Conservation (phyloP, 2,329 filamentous ascomycete genomes). For the Cadophora sp. region DNA sequence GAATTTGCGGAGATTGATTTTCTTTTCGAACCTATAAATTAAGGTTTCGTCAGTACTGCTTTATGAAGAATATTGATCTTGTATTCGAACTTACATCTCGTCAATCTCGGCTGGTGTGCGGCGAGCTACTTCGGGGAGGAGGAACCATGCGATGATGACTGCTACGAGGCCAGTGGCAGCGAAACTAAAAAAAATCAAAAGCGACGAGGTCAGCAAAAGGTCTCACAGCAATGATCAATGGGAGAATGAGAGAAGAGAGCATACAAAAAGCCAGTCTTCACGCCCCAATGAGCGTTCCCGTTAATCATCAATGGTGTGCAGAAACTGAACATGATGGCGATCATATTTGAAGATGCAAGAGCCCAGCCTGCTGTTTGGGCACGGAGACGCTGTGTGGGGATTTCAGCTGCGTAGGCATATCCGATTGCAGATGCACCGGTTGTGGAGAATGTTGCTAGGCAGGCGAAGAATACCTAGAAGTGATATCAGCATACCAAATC, state of each 20-base stretch:
- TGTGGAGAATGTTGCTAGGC: constrained; percentile 51
- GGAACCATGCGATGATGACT: constrained; percentile 47
- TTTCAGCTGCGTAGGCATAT: constrained; percentile 52
- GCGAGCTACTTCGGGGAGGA: constrained; percentile 48
- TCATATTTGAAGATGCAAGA: constrained; percentile 49
- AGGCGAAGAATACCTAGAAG: constrained; percentile 51
- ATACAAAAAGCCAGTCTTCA: constrained; percentile 54
- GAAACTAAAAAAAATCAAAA: constrained; percentile 45
- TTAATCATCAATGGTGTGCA: constrained; percentile 55
- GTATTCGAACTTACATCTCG: constrained; percentile 45
- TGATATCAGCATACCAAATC: not conserved
- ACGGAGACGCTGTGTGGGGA: constrained; percentile 50
- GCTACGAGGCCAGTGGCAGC: constrained; percentile 46
- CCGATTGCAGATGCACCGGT: constrained; percentile 52
- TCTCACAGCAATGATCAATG: not conserved
- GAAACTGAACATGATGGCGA: constrained; percentile 54
- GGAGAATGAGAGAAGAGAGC: constrained; percentile 27
- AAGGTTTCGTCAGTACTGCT: not conserved
- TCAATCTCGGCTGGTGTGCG: constrained; percentile 49
- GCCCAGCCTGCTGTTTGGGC: constrained; percentile 50
- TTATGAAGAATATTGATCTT: not conserved
- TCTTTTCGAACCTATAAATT: constrained; percentile 45
- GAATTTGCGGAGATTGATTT: constrained; percentile 47
- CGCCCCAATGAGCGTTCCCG: constrained; percentile 49
- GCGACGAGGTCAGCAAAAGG: not conserved